Percentiles rank a stretch among this genome's conserved stretches.
Conservation (phyloP, 2,329 filamentous ascomycete genomes). For the Cyclaneusma minus region DNA sequence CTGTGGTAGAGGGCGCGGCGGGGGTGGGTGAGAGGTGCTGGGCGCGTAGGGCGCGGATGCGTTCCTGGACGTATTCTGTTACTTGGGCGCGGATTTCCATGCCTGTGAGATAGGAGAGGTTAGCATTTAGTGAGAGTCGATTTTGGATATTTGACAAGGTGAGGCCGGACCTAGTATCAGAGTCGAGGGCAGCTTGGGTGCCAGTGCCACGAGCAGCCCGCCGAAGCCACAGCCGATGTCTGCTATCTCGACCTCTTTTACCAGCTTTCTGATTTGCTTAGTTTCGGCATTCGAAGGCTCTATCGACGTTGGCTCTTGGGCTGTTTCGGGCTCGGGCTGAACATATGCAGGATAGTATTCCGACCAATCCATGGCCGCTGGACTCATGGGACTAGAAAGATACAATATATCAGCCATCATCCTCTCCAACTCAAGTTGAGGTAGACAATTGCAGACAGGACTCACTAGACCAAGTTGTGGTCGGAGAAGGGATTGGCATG, state of each 20-base stretch:
- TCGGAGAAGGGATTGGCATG: conserved; percentile 98
- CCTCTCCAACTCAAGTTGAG: too few relatives aligned
- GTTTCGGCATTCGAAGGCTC: conserved; percentile 6
- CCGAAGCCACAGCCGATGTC: conserved; percentile 98
- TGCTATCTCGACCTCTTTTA: conserved; percentile 71
- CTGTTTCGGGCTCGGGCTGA: conserved; percentile 23
- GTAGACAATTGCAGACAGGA: conserved; percentile 7
- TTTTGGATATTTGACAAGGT: background rate
- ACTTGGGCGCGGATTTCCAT: conserved; percentile 89
- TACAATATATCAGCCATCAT: conserved; percentile 10
- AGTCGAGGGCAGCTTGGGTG: conserved; percentile 65
- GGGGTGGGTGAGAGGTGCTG: too few relatives aligned
- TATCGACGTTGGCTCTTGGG: too few relatives aligned
- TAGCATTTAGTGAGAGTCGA: conserved; percentile 1
- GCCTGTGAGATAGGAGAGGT: conserved; percentile 32
- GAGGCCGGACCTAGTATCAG: conserved; percentile 57
- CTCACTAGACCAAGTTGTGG: conserved; percentile 76
- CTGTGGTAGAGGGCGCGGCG: too few relatives aligned
- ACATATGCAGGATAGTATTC: conserved; percentile 65
- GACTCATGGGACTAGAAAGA: conserved; percentile 51
- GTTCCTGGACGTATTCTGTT: conserved; percentile 77
- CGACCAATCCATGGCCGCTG: conserved; percentile 84
- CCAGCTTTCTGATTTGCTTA: conserved; percentile 24
- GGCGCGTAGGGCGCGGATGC: conserved; percentile 64
- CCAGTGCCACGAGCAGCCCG: conserved; percentile 73